Percentiles rank a stretch among this genome's conserved stretches.
Conservation (phyloP, 1,139 yeast genomes). For the Protomyces macrosporus region DNA sequence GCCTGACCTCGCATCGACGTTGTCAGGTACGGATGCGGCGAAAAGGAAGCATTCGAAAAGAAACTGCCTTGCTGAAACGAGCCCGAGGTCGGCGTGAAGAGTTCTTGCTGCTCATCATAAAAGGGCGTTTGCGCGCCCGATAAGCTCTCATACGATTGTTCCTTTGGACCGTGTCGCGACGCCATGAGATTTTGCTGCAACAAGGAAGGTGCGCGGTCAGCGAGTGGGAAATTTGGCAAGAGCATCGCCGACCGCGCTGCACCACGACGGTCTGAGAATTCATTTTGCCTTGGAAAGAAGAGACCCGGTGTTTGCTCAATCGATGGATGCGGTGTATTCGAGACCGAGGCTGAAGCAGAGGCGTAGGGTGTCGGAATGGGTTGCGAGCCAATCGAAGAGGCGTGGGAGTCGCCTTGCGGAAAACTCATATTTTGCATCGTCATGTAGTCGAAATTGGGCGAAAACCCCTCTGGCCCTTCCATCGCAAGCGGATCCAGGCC, state of each 20-base stretch:
- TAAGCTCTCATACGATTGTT: not conserved
- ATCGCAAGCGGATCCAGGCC: conserved; percentile 23
- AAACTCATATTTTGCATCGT: conserved; percentile 3
- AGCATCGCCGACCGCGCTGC: conserved; percentile 2
- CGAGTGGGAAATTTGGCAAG: conserved; percentile 17
- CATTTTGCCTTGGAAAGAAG: conserved; percentile 3
- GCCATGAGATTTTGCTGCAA: conserved; percentile 23
- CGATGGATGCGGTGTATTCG: not conserved
- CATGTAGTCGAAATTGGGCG: conserved; percentile 7
- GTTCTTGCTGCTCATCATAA: conserved; percentile 1
- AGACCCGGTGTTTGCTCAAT: not conserved
- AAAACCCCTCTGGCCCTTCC: conserved; percentile 20
- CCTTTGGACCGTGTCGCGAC: conserved; percentile 12
- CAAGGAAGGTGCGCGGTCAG: conserved; percentile 14
- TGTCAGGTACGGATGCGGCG: not conserved
- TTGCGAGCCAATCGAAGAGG: conserved; percentile 18
- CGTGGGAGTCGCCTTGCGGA: conserved; percentile 7
- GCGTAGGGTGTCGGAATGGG: conserved; percentile 1
- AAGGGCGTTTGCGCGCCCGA: not conserved
- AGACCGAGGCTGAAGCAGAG: not conserved
- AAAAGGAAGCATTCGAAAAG: conserved; percentile 3
- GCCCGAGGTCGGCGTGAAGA: conserved; percentile 4
- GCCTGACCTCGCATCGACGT: not conserved
- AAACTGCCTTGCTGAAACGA: conserved; percentile 10
- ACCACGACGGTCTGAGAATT: conserved; percentile 12